Conservation (phyloP, 345 rosid species). For the Rhodamnia argentea region DNA sequence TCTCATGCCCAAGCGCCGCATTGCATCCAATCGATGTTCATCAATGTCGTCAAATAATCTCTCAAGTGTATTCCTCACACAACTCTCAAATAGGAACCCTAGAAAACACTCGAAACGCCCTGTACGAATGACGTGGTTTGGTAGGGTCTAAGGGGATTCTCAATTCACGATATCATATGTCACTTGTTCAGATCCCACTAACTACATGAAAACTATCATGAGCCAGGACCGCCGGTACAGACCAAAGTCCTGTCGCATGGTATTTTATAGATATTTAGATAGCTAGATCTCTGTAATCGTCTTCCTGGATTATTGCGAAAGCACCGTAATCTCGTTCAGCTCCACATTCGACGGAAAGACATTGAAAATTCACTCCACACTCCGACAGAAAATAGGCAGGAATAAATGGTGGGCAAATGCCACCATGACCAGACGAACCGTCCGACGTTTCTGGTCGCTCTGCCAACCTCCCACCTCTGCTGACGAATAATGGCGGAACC, state of each 20-base stretch:
- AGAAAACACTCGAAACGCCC: too few species aligned
- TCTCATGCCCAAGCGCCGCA: too few species aligned
- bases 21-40: neutral
- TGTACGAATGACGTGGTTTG: too few species aligned
- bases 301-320: neutral
- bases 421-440: neutral
- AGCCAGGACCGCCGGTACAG: neutral
- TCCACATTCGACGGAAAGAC: neutral
- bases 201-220: rapidly evolving
- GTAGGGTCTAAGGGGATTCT: neutral
- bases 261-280: neutral
- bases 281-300: neutral
- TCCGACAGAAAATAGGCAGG: neutral
- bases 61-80: neutral
- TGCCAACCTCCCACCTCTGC: neutral
- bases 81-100: neutral
- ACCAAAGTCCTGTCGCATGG: neutral
- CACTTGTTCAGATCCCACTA: neutral
- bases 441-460: neutral
- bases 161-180: neutral
- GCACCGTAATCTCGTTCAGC: neutral
- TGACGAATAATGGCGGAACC: neutral
- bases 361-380: neutral
- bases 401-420: neutral
- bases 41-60: neutral